phyloP scores from a whole-genome alignment of 2,329 filamentous ascomycete species.

The Hortaea werneckii region DNA sequence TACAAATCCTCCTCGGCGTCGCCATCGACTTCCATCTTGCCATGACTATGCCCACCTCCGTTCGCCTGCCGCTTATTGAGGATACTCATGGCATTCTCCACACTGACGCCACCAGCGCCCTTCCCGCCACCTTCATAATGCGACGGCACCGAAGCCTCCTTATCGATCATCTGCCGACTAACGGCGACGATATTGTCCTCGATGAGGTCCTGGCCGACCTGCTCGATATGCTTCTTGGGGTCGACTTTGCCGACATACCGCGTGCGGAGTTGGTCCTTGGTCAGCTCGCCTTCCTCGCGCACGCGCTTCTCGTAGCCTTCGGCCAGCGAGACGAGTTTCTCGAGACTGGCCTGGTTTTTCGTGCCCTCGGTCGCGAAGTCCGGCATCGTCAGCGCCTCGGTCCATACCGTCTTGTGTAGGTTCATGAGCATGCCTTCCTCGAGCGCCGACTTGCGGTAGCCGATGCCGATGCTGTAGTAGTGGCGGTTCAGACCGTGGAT shows the following conservation, averaged over 20 bases:
- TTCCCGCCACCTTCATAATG: not conserved
- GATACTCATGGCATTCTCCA: conserved; percentile 1
- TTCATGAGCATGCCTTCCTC: conserved; percentile 99
- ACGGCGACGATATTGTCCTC: conserved; percentile 99
- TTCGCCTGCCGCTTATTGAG: conserved; percentile 4
- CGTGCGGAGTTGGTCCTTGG: conserved; percentile 95
- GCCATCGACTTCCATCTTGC: conserved; percentile 17
- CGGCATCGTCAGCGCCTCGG: conserved; percentile 91
- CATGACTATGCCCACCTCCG: not conserved
- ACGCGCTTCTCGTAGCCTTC: conserved; percentile 98
- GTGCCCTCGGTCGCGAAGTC: conserved; percentile 80
- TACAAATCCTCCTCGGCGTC: conserved; percentile 6
- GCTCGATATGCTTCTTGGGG: conserved; percentile 97
- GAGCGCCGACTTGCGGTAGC: conserved; percentile 89
- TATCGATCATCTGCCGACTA: conserved; percentile 99
- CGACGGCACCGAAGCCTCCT: conserved; percentile 82
- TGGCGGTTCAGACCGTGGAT: conserved; percentile 97
- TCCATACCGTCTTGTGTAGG: conserved; percentile 98
- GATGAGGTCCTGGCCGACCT: conserved; percentile 90
- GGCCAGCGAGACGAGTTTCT: conserved; percentile 77
- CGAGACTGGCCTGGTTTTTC: conserved; percentile 77
- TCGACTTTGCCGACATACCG: conserved; percentile 98
- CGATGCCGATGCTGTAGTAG: conserved; percentile 98
- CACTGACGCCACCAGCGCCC: not conserved
- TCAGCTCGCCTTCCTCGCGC: conserved; percentile 95